Conservation (phyloP, 148 eudicot species). For the Rhododendron ovatum region DNA sequence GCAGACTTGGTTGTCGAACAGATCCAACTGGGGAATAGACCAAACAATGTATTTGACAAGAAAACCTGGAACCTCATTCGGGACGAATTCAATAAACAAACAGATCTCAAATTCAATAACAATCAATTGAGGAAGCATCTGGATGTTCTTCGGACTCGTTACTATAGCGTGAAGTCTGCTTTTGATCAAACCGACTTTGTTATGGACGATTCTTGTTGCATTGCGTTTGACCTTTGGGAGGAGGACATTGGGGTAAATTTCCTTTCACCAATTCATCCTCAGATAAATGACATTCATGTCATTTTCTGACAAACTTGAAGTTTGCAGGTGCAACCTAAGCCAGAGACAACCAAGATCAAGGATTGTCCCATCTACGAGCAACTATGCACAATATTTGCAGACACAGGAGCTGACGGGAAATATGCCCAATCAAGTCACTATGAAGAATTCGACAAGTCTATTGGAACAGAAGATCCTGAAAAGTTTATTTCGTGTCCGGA, state of each 20-base stretch:
- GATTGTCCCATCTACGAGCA: slow-evolving; percentile 77
- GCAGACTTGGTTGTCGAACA: slow-evolving; percentile 79
- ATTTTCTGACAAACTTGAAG: not conserved
- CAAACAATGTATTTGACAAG: slow-evolving; percentile 73
- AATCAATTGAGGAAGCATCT: slow-evolving; percentile 82
- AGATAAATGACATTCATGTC: not conserved
- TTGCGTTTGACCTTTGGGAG: slow-evolving; percentile 69
- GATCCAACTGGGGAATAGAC: slow-evolving; percentile 64
- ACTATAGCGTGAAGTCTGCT: slow-evolving; percentile 53
- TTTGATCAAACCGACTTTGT: slow-evolving; percentile 42
- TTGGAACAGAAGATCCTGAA: slow-evolving; percentile 7
- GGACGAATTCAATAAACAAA: slow-evolving; percentile 54
- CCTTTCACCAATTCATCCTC: not conserved
- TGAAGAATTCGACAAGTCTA: slow-evolving; percentile 43
- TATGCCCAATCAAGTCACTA: slow-evolving; percentile 91
- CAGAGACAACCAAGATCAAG: slow-evolving; percentile 50
- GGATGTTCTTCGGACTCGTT: slow-evolving; percentile 76
- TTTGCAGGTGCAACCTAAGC: slow-evolving; percentile 46
- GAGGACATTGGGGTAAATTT: slow-evolving; percentile 52
- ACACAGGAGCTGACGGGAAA: slow-evolving; percentile 57
- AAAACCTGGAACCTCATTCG: slow-evolving; percentile 73
- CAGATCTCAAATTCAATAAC: slow-evolving; percentile 63
- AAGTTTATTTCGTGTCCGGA: slow-evolving; percentile 17
- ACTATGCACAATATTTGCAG: slow-evolving; percentile 66
- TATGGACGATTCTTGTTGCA: slow-evolving; percentile 55